Evolutionary conservation across 2,329 filamentous ascomycete genomes (phyloP).

Genomic region (Fusarium mangiferae): DNA sequence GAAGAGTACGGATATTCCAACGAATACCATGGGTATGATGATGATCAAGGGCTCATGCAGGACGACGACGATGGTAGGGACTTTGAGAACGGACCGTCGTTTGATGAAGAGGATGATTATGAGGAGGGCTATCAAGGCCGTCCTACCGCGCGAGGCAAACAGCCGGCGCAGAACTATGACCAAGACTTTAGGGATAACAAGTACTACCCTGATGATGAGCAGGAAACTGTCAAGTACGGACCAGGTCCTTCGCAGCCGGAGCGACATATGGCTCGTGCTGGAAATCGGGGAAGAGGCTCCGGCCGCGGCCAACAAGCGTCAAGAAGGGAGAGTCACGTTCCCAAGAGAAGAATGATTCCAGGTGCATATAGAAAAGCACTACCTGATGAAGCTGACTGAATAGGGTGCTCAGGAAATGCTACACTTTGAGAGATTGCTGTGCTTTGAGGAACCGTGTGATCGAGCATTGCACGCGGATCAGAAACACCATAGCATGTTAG

Average conservation of each 20-base stretch:
- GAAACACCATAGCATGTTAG: fast-evolving
- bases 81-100: neutral
- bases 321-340: fast-evolving
- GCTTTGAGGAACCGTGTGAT: neutral
- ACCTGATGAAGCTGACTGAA: neutral
- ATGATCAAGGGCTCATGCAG: neutral
- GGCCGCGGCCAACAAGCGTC: fast-evolving
- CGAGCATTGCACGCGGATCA: no score
- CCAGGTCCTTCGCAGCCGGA: fast-evolving
- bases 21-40: fast-evolving
- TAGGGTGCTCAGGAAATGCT: neutral
- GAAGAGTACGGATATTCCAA: neutral
- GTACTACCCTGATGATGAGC: neutral
- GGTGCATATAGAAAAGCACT: neutral
- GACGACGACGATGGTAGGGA: neutral
- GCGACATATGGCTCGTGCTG: neutral
- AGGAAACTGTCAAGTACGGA: fast-evolving
- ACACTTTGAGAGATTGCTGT: fast-evolving
- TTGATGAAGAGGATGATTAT: neutral
- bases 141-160: neutral
- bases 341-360: fast-evolving
- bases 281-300: fast-evolving
- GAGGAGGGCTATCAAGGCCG: neutral
- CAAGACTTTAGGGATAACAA: neutral
- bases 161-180: neutral